Conservation (phyloP, 108 stramenopile genomes). For the Parietichytrium sp. region DNA sequence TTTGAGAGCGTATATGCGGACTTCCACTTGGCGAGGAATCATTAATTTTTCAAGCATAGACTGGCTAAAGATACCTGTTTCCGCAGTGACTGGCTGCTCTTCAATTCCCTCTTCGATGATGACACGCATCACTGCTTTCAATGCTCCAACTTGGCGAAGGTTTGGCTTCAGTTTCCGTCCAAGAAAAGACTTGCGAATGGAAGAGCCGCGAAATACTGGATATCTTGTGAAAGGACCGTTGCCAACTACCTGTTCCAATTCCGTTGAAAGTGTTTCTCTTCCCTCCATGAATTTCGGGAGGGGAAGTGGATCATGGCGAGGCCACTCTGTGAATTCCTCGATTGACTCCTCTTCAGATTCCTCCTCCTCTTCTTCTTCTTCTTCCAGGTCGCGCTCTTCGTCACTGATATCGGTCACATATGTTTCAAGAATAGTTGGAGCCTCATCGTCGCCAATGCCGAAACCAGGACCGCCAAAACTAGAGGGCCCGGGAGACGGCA, state of each 20-base stretch:
- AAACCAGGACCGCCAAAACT: no score
- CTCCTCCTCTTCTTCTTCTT: no score
- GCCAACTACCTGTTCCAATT: not conserved
- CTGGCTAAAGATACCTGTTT: not conserved
- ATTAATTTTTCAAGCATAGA: constrained; percentile 26
- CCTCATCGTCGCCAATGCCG: no score
- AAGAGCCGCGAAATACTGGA: not conserved
- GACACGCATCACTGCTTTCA: not conserved
- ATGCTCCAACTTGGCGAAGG: not conserved
- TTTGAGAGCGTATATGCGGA: constrained; percentile 52
- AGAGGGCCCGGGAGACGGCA: no score
- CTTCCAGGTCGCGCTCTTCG: no score
- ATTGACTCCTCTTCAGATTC: no score
- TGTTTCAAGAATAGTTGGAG: no score
- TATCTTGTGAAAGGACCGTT: not conserved
- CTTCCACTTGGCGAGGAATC: not conserved
- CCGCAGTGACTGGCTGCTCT: no score
- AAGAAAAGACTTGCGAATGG: constrained; percentile 15
- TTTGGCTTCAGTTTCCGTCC: not conserved
- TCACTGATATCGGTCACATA: no score
- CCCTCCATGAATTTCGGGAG: constrained; percentile 1
- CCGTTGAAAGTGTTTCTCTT: not conserved
- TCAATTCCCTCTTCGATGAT: not conserved
- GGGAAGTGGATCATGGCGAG: constrained; percentile 9
- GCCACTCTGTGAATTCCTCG: constrained; percentile 21